A percentile compares a stretch with the other conserved stretches of the same genome.
These are phyloP conservation scores for Glycyrrhiza uralensis DNA, from an alignment of 306 rosid genomes.

Conservation along the genomic window DNA sequence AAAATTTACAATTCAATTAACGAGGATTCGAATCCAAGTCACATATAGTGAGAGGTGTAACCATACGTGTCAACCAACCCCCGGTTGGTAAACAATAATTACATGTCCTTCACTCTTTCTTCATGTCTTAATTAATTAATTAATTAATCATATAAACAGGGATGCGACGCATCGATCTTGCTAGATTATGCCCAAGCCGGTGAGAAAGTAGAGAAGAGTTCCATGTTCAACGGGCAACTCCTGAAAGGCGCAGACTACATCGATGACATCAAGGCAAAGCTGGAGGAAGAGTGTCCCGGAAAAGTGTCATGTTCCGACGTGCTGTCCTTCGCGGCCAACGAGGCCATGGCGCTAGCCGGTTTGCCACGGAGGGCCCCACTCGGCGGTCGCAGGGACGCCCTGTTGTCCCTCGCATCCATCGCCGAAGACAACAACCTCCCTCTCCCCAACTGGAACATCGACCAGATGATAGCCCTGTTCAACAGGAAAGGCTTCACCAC, in stretches of 20 bases:
- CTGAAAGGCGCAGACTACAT: conserved; percentile 47
- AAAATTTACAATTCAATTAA: too few relatives aligned
- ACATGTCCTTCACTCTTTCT: too few relatives aligned
- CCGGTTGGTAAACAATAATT: too few relatives aligned
- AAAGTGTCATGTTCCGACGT: conserved; percentile 71
- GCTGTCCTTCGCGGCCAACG: conserved; percentile 43
- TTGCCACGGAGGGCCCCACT: conserved; percentile 11
- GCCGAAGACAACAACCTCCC: conserved; percentile 37
- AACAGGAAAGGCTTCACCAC: conserved; percentile 28
- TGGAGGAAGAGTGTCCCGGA: conserved; percentile 51
- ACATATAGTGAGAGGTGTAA: too few relatives aligned
- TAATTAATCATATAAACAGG: too few relatives aligned
- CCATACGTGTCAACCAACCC: too few relatives aligned
- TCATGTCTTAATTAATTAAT: too few relatives aligned
- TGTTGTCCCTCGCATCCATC: conserved; percentile 35
- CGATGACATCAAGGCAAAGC: conserved; percentile 50
- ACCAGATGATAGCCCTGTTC: conserved; percentile 25
- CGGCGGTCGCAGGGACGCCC: conserved; percentile 54
- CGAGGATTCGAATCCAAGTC: too few relatives aligned
- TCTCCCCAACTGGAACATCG: conserved; percentile 7
- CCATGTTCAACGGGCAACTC: conserved; percentile 36
- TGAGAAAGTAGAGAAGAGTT: conserved; percentile 46
- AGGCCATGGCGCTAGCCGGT: conserved; percentile 32
- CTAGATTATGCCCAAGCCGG: conserved; percentile 38
- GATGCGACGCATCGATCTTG: conserved; percentile 77